phyloP scores from a whole-genome alignment of 176 grass and related monocot genomes.

The Urochloa ruziziensis region DNA sequence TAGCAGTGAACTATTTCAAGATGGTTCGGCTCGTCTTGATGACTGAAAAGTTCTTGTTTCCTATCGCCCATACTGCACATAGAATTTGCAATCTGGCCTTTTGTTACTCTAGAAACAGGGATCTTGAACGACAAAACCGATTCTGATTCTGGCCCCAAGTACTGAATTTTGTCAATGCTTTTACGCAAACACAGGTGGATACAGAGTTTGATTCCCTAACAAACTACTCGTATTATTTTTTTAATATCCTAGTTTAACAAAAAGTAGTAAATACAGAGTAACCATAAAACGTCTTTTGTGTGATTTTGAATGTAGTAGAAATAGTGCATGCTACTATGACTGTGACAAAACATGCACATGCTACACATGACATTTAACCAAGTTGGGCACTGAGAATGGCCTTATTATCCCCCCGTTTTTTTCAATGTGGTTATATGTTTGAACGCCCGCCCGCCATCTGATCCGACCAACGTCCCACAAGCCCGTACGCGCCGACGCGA shows the following conservation, averaged over 20 bases:
- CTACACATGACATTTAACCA: too few species aligned
- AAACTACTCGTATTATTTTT: too few species aligned
- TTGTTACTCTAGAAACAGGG: background rate
- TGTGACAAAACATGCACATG: too few species aligned
- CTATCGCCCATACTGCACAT: background rate
- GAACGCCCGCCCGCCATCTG: background rate
- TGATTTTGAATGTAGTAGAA: too few species aligned
- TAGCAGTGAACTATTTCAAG: slow-evolving; percentile 18
- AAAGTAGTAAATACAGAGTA: too few species aligned
- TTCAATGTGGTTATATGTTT: background rate
- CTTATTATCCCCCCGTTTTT: too few species aligned
- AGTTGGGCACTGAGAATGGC: too few species aligned
- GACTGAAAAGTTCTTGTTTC: background rate
- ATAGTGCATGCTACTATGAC: too few species aligned
- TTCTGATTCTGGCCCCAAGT: background rate
- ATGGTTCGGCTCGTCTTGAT: slow-evolving; percentile 10
- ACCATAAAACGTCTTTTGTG: background rate
- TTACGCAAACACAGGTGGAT: background rate
- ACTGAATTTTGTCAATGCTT: background rate
- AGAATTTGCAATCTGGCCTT: background rate
- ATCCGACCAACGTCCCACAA: background rate
- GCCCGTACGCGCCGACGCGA: background rate
- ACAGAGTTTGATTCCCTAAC: too few species aligned
- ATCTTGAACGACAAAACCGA: background rate
- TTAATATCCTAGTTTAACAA: too few species aligned